These are phyloP conservation scores for Suillus weaverae DNA, from an alignment of 768 basidiomycete genomes.

Conservation along the genomic window DNA sequence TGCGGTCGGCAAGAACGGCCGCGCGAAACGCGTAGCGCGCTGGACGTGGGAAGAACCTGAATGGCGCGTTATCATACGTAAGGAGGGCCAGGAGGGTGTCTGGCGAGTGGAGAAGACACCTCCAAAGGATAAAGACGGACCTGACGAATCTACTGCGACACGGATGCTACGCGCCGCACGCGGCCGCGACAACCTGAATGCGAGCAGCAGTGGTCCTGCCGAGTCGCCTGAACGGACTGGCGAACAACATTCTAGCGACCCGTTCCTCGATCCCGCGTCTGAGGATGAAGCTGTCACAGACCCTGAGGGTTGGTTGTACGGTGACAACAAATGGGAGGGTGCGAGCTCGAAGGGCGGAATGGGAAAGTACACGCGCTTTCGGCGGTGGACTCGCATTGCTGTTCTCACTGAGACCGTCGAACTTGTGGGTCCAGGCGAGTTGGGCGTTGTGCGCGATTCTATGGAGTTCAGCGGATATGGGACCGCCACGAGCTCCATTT, in stretches of 20 bases:
- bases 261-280: conserved; percentile 31
- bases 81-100: conserved; percentile 49
- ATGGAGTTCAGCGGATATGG: not conserved
- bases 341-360: conserved; percentile 75
- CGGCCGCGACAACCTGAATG: conserved; percentile 36
- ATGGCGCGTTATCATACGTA: conserved; percentile 74
- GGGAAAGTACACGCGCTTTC: conserved; percentile 88
- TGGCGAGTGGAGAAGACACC: conserved; percentile 61
- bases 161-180: conserved; percentile 57
- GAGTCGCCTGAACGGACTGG: conserved; percentile 25
- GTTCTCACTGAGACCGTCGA: conserved; percentile 73
- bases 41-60: conserved; percentile 94
- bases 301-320: conserved; percentile 89
- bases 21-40: conserved; percentile 68
- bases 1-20: conserved; percentile 45
- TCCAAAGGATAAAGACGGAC: conserved; percentile 43
- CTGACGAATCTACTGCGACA: conserved; percentile 45
- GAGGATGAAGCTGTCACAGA: conserved; percentile 69
- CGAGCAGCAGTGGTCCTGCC: conserved; percentile 13
- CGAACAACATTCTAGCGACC: conserved; percentile 29
- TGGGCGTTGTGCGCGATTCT: conserved; percentile 31
- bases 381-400: conserved; percentile 87
- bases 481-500: conserved; percentile 15
- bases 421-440: conserved; percentile 40
- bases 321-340: conserved; percentile 94